Evolutionary conservation across 1,284 basidiomycete species (phyloP).

Genomic region (Cutaneotrichosporon mucoides): DNA sequence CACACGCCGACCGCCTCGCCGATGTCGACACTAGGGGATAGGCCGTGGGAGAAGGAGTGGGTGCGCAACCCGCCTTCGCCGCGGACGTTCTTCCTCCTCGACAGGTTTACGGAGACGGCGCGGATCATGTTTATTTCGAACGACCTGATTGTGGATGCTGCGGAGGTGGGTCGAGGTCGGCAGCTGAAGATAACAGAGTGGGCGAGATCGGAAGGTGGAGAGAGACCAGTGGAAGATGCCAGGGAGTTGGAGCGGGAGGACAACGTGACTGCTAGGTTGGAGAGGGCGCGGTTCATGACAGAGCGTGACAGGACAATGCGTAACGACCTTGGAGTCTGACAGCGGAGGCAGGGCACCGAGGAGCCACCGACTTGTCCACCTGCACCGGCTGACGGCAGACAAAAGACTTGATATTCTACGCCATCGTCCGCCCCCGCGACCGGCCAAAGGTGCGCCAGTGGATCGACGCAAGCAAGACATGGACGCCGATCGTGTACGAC

Average conservation of each 20-base stretch:
- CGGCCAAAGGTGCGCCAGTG: slow-evolving; percentile 29
- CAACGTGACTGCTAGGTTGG: no score
- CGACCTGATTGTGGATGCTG: slow-evolving; percentile 30
- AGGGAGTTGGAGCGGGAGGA: no score
- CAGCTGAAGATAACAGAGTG: background rate
- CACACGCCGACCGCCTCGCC: slow-evolving; percentile 8
- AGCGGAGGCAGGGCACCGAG: no score
- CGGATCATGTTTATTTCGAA: slow-evolving; percentile 40
- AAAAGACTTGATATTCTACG: slow-evolving; percentile 33
- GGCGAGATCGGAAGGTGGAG: background rate
- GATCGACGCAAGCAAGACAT: slow-evolving; percentile 38
- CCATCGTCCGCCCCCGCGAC: slow-evolving; percentile 34
- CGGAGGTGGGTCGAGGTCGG: slow-evolving; percentile 19
- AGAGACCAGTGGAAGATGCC: no score
- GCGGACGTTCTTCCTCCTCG: slow-evolving; percentile 39
- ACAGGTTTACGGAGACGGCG: slow-evolving; percentile 39
- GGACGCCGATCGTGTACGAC: slow-evolving; percentile 31
- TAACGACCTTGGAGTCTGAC: no score
- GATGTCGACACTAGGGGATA: background rate
- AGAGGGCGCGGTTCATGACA: no score
- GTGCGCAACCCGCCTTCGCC: slow-evolving; percentile 15
- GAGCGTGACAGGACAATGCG: no score
- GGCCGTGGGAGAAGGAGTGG: slow-evolving; percentile 5
- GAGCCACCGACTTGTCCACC: no score
- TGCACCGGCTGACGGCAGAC: slow-evolving; percentile 18